Evolutionary conservation across 106 monocot species (phyloP).

Genomic region (Dendrobium huoshanense): DNA sequence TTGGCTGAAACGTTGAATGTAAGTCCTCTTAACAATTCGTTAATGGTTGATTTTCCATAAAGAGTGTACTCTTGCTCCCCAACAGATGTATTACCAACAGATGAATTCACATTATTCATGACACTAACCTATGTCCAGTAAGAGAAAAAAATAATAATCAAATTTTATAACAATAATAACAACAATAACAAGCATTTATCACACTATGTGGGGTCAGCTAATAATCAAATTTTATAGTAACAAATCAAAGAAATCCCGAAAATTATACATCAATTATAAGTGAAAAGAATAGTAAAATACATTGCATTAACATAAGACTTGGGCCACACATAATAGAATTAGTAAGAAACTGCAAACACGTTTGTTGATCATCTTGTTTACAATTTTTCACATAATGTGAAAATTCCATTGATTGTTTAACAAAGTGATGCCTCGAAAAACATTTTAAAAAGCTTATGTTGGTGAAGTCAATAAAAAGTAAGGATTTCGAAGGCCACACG

Average conservation of each 20-base stretch:
- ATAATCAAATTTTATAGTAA: not conserved
- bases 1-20: slow-evolving; percentile 92
- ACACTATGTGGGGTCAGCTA: not conserved
- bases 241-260: not conserved
- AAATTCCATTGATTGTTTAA: not conserved
- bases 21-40: slow-evolving; percentile 80
- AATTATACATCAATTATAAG: not conserved
- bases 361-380: not conserved
- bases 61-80: slow-evolving; percentile 83
- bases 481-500: slow-evolving; percentile 15
- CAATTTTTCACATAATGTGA: not conserved
- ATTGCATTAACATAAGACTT: not conserved
- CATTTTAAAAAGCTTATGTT: not conserved
- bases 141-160: not conserved
- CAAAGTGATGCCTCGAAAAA: not conserved
- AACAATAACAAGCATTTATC: too few species aligned
- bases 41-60: slow-evolving; percentile 81
- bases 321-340: not conserved
- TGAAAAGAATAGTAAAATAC: not conserved
- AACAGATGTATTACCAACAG: slow-evolving; percentile 87
- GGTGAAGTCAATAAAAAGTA: not conserved
- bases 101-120: slow-evolving; percentile 92
- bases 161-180: not conserved
- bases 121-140: slow-evolving; percentile 60
- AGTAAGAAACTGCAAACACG: not conserved